phyloP scores from a whole-genome alignment of 140 eudicot genomes.

The Senecio squalidus region DNA sequence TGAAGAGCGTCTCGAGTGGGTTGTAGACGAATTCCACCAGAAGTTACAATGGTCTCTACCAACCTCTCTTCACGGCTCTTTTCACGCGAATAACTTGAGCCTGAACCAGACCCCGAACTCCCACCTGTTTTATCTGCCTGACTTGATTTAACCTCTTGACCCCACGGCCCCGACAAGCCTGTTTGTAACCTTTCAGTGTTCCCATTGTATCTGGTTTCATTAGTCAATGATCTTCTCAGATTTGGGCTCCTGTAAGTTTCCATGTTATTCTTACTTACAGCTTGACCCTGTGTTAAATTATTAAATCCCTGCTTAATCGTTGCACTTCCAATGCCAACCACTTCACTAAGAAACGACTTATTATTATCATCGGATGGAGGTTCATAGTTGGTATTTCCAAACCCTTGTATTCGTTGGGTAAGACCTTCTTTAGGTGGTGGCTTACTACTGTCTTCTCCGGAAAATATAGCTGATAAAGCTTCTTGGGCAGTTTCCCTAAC shows the following conservation, averaged over 20 bases:
- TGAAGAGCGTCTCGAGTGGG: conserved; percentile 93
- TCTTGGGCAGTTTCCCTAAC: conserved; percentile 92
- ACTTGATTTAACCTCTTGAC: conserved; percentile 47
- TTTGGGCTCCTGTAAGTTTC: conserved; percentile 75
- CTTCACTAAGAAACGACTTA: conserved; percentile 78
- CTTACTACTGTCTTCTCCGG: conserved; percentile 61
- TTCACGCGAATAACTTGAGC: conserved; percentile 37
- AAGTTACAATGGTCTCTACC: conserved; percentile 73
- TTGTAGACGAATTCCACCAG: conserved; percentile 86
- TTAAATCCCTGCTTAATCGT: conserved; percentile 75
- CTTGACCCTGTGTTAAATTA: conserved; percentile 55
- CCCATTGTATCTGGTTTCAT: conserved; percentile 47
- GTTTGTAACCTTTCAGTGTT: conserved; percentile 33
- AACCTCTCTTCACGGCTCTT: conserved; percentile 84
- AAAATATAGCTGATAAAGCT: conserved; percentile 75
- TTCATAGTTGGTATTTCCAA: conserved; percentile 78
- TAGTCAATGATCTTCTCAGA: conserved; percentile 67
- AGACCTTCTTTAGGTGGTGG: conserved; percentile 63
- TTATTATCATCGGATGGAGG: conserved; percentile 56
- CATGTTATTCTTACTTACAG: conserved; percentile 41
- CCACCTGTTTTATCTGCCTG: conserved; percentile 42
- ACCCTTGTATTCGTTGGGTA: conserved; percentile 72
- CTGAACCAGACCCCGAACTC: conserved; percentile 23
- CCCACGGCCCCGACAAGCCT: conserved; percentile 52
- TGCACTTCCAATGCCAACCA: conserved; percentile 87